Evolutionary conservation across 352 stramenopile species (phyloP), one percentile per base, ranked within the genome.

Genomic region (Globisporangium lucens): DNA sequence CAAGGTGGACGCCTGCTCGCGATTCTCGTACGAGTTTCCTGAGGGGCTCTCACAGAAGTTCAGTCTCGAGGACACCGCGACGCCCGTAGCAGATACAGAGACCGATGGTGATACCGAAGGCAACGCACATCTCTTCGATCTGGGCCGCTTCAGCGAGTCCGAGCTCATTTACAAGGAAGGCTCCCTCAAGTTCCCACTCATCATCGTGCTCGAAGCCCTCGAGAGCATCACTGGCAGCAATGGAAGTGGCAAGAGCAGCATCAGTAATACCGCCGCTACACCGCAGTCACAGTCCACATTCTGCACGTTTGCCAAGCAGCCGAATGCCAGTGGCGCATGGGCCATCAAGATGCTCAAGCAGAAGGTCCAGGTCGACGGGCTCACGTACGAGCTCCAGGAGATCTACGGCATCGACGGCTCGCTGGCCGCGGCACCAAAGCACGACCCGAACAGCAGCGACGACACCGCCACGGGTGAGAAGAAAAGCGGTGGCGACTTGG

Each of bases 321-420:
- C 71, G 27, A 76, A 75, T 30, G 75, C 69, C 27, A 75, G 69
- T 15, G 73, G 73, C 30, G 60, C 68, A 13, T 91, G 79, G 76
- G 69, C 78, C 30, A 66, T 92, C 71, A 91, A 92, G 69, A 78
- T 94, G 66, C 73, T 95, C 66, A 95, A 95, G 67, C 87, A 95
- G 61, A 95, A 95, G 69, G 85, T 94, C 41, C 68, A 83, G 67
- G 69, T 79, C 15, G 77, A 93, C 22, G 83, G 82, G 2, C 59
- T 93, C 65, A 93, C 86, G 7, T 95, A 95, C 73, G 86, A 95
- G 68, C 73, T 95, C 24, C 88, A 94, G 73, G 88, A 95, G 72
- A 94, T 95, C 61, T 95, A 95, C 65, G 88, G 88, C 36, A 94
- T 95, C 56, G 85, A 94, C 61, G 88, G 84, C 17, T 79, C 80